Base-by-base conservation (phyloP, 1,139 yeast species). In the Sugiyamaella xylanicola region DNA sequence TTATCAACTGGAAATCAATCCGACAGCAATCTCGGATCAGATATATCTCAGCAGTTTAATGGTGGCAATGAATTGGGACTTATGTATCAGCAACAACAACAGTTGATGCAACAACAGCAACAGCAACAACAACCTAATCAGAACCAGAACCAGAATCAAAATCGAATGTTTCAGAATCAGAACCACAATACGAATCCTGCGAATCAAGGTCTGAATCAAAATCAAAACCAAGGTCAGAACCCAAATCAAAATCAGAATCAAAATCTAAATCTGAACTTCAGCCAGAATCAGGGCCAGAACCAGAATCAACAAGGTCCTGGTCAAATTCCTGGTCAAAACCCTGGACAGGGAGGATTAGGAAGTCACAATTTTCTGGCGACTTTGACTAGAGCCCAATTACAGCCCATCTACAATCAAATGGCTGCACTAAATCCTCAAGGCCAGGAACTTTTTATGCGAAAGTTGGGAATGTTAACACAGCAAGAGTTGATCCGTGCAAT, bases 21-120 rank as follows among this genome's bases (percentile, higher is more conserved):
- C 27, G 52, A 48, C 19, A 48, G 41, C 25, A 25, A 29, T n/a
- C 27, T 48, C 19, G 52, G 32, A 1, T 40, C 52, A 5, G 52
- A 48, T 19, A 37, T 48, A 8, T 22, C 48, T 27, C 61, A 54
- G 43, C 61, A 54, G 21, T 53, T 40, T n/a, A 48, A 22, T 35
- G 40, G 43, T n/a, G 51, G 42, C 21, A 46, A 29, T 20, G 54
- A 54, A 15, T 15, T 49, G 37, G 49, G 42, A 16, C 39, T 54
- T 20, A 48, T 53, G 58, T 60, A 58, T 21, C 66, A 61, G n/a
- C n/a, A n/a, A 29, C 64, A 60, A 40, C 63, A 60, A 19, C 63
- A 60, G 22, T 62, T 54, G 48, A 56, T 51, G 29, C 60, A 48
- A 27, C 60, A 56, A 40, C 65, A 58, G 47, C 47, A 21, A 15